Evolutionary conservation across 257 asterid genomes (phyloP).

Genomic region (Forsythia viridissima): DNA sequence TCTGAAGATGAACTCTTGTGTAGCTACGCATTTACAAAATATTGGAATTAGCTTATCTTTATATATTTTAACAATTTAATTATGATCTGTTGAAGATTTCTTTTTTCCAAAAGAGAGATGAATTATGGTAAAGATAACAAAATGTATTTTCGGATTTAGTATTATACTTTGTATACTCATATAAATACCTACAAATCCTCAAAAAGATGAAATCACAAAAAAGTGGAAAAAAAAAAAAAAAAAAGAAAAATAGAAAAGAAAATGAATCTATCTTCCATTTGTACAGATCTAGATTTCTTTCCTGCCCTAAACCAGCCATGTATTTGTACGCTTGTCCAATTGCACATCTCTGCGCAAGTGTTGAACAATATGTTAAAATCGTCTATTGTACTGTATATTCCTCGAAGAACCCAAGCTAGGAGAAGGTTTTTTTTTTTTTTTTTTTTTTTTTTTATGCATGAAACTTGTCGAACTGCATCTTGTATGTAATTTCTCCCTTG

Average conservation of each 20-base stretch:
- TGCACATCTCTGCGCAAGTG: not conserved
- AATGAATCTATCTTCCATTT: conserved; percentile 12
- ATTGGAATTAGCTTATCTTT: too few species aligned
- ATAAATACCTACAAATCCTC: conserved; percentile 10
- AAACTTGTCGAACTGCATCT: not conserved
- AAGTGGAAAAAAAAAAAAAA: not conserved
- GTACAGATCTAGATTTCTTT: conserved; percentile 22
- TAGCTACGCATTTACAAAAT: too few species aligned
- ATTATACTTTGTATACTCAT: not conserved
- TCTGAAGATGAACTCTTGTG: too few species aligned
- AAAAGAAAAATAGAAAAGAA: not conserved
- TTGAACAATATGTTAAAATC: not conserved
- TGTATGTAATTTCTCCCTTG: not conserved
- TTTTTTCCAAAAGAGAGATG: not conserved
- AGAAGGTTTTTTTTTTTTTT: not conserved
- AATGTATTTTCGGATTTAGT: not conserved
- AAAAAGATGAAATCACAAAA: not conserved
- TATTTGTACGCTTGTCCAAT: not conserved
- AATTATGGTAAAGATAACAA: not conserved
- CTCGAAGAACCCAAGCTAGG: not conserved
- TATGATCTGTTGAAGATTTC: too few species aligned
- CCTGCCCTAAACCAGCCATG: not conserved
- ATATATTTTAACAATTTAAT: too few species aligned
- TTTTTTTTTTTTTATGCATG: not conserved
- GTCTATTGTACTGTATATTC: not conserved